A percentile compares a stretch with the other conserved stretches of the same genome.
Evolutionary conservation across 2,329 filamentous ascomycete genomes (phyloP).

Genomic region (Pseudogymnoascus sp.): DNA sequence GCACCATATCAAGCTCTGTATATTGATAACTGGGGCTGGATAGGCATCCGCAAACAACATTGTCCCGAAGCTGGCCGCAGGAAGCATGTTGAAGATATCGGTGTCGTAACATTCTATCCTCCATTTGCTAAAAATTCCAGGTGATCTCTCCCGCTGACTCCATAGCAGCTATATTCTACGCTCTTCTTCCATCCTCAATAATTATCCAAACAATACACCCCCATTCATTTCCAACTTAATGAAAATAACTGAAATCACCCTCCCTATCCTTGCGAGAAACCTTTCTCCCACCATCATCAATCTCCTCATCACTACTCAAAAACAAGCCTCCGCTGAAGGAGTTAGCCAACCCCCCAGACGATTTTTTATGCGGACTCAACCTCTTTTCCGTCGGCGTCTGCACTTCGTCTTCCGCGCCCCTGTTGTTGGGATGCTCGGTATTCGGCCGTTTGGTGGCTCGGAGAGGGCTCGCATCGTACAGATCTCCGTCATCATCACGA

Average conservation of each 20-base stretch:
- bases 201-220: background rate
- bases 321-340: background rate
- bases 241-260: background rate
- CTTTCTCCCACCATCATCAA: background rate
- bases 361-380: background rate
- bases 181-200: background rate
- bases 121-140: background rate
- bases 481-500: background rate
- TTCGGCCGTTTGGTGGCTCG: background rate
- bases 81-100: background rate
- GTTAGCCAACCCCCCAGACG: background rate
- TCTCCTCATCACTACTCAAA: background rate
- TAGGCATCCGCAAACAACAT: background rate
- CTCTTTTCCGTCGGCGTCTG: background rate
- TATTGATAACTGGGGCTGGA: background rate
- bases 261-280: background rate
- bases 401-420: background rate
- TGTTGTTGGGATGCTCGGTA: background rate
- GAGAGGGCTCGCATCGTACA: background rate
- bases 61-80: background rate
- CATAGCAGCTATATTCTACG: background rate
- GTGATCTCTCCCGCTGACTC: background rate
- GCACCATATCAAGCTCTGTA: background rate
- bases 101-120: background rate
- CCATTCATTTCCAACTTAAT: background rate